A percentile compares a stretch with the other conserved stretches of the same genome.
phyloP scores from a whole-genome alignment of 495 filamentous ascomycete species.

The Penicilliopsis zonata region DNA sequence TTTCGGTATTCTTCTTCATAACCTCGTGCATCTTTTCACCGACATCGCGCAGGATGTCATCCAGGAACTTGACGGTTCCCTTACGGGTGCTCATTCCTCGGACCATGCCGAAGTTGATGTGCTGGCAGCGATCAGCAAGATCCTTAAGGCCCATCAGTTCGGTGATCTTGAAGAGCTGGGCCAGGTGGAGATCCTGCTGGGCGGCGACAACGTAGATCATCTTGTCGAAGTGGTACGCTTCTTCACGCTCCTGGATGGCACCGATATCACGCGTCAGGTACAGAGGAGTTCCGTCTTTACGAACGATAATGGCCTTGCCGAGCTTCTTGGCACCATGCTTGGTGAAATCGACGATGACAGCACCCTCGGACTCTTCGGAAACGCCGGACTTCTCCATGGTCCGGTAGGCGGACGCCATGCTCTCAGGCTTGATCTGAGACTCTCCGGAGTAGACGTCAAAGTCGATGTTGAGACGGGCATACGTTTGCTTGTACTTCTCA shows the following conservation, averaged over 20 bases:
- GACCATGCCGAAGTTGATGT: constrained; percentile 67
- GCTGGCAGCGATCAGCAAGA: constrained; percentile 47
- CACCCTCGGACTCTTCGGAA: constrained; percentile 74
- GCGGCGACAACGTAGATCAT: constrained; percentile 66
- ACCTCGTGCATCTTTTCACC: constrained; percentile 62
- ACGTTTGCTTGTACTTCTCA: constrained; percentile 68
- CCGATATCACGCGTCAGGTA: constrained; percentile 68
- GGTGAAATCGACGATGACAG: constrained; percentile 76
- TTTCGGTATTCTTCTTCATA: constrained; percentile 51
- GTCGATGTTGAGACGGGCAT: constrained; percentile 76
- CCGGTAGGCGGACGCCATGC: constrained; percentile 55
- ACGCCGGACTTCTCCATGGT: constrained; percentile 60
- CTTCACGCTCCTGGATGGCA: constrained; percentile 48
- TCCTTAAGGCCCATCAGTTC: constrained; percentile 57
- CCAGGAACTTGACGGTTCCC: constrained; percentile 59
- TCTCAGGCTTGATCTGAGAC: constrained; percentile 75
- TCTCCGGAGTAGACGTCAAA: constrained; percentile 94
- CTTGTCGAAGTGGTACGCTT: constrained; percentile 57
- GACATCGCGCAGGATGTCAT: constrained; percentile 52
- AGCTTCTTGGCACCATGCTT: constrained; percentile 60
- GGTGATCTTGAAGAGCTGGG: constrained; percentile 58
- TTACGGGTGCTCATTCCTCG: constrained; percentile 57
- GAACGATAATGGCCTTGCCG: constrained; percentile 55
- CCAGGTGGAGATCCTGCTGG: constrained; percentile 62
- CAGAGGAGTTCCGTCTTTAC: constrained; percentile 54